phyloP scores from a whole-genome alignment of 805 yeast species.

The Blastobotrys mokoenaii region DNA sequence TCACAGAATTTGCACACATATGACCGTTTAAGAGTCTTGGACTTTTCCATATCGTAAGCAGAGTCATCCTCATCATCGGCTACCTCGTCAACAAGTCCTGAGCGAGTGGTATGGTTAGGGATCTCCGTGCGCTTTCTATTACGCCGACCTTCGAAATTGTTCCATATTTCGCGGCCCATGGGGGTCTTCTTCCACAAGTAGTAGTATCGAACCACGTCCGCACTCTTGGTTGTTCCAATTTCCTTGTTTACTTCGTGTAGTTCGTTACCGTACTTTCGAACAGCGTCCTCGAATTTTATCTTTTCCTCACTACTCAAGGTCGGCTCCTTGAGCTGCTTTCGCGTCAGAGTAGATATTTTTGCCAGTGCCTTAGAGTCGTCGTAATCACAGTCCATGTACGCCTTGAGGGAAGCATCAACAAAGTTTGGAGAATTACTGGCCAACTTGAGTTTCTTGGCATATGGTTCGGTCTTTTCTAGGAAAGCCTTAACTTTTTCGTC shows the following conservation, averaged over 20 bases:
- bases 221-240: conserved; percentile 64
- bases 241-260: conserved; percentile 61
- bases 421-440: conserved; percentile 70
- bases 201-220: conserved; percentile 79
- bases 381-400: conserved; percentile 44
- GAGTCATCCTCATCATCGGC: conserved; percentile 69
- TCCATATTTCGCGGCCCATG: conserved; percentile 74
- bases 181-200: conserved; percentile 88
- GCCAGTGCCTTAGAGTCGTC: conserved; percentile 42
- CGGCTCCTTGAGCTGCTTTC: conserved; percentile 66
- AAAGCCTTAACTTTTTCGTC: conserved; percentile 40
- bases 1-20: conserved; percentile 69
- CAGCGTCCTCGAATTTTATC: conserved; percentile 63
- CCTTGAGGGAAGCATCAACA: conserved; percentile 59
- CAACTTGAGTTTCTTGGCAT: conserved; percentile 49
- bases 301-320: conserved; percentile 59
- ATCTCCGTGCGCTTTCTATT: neutral
- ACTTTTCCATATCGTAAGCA: conserved; percentile 50
- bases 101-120: neutral
- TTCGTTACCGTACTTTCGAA: conserved; percentile 66
- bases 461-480: conserved; percentile 43
- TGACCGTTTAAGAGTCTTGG: conserved; percentile 30
- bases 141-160: conserved; percentile 61
- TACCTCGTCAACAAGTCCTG: conserved; percentile 35
- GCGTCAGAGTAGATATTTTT: conserved; percentile 40